Evolutionary conservation across 768 basidiomycete genomes (phyloP).

Genomic region (Termitomyces sp.): DNA sequence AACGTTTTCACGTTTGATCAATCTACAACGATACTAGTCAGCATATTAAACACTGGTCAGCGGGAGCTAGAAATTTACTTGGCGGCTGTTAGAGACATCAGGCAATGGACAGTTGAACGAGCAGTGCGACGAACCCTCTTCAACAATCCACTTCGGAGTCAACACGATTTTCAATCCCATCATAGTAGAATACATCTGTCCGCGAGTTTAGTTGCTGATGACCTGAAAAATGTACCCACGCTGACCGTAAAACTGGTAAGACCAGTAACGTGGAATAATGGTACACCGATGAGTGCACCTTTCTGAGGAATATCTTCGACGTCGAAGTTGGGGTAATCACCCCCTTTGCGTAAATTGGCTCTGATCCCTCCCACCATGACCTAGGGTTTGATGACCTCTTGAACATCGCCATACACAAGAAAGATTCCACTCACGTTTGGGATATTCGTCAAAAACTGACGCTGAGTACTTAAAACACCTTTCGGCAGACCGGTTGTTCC

Average conservation of each 20-base stretch:
- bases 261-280: slow-evolving; percentile 69
- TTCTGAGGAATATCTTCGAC: slow-evolving; percentile 42
- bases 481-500: slow-evolving; percentile 61
- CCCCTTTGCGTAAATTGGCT: slow-evolving; percentile 46
- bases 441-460: slow-evolving; percentile 59
- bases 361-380: slow-evolving; percentile 43
- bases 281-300: slow-evolving; percentile 55
- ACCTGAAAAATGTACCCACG: background rate
- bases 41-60: background rate
- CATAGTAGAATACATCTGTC: slow-evolving; percentile 53
- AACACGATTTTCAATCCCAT: slow-evolving; percentile 56
- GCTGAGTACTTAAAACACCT: slow-evolving; percentile 65
- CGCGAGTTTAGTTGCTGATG: background rate
- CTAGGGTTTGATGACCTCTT: slow-evolving; percentile 25
- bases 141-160: slow-evolving; percentile 54
- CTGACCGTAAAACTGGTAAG: slow-evolving; percentile 49
- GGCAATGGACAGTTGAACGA: background rate
- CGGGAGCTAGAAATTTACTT: slow-evolving; percentile 19
- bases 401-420: background rate
- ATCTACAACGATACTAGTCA: slow-evolving; percentile 22
- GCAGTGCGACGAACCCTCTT: slow-evolving; percentile 44
- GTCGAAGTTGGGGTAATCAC: slow-evolving; percentile 33
- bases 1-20: slow-evolving; percentile 54
- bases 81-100: slow-evolving; percentile 23
- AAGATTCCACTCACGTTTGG: slow-evolving; percentile 42